Conservation (phyloP, 306 rosid species). For the Leucaena leucocephala region DNA sequence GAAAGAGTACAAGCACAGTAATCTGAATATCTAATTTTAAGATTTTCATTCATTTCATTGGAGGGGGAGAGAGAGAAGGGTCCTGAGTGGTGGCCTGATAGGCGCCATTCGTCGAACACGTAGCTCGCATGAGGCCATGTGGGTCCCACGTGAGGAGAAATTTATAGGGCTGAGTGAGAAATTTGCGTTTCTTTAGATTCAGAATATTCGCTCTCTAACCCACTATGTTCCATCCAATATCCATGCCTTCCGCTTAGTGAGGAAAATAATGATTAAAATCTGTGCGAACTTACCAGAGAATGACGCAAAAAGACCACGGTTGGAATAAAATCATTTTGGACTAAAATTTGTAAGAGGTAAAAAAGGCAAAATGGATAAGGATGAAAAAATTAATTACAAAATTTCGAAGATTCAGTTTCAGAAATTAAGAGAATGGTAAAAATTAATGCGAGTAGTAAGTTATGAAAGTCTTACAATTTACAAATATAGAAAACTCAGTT, state of each 20-base stretch:
- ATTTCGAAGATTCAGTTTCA: too few species aligned
- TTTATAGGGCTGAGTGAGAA: background rate
- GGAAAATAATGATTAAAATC: background rate
- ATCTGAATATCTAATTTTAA: conserved; percentile 34
- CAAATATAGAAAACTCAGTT: too few species aligned
- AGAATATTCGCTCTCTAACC: conserved; percentile 9
- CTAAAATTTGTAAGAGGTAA: too few species aligned
- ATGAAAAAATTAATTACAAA: too few species aligned
- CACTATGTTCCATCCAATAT: background rate
- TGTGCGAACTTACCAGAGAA: too few species aligned
- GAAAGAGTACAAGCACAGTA: conserved; percentile 22
- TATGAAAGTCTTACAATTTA: too few species aligned
- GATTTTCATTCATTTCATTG: conserved; percentile 4
- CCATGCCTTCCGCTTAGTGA: background rate
- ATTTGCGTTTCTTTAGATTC: conserved; percentile 5
- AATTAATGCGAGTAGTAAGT: too few species aligned
- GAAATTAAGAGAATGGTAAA: too few species aligned
- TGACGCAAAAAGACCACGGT: too few species aligned
- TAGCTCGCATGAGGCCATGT: conserved; percentile 38
- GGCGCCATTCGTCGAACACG: conserved; percentile 41
- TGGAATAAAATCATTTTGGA: too few species aligned
- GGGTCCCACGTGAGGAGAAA: conserved; percentile 38
- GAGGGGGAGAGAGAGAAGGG: background rate
- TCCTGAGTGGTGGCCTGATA: background rate
- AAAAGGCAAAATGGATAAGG: too few species aligned